A percentile compares a stretch with the other conserved stretches of the same genome.
Evolutionary conservation across 768 basidiomycete species (phyloP).

Genomic region (Fibroporia radiculosa): DNA sequence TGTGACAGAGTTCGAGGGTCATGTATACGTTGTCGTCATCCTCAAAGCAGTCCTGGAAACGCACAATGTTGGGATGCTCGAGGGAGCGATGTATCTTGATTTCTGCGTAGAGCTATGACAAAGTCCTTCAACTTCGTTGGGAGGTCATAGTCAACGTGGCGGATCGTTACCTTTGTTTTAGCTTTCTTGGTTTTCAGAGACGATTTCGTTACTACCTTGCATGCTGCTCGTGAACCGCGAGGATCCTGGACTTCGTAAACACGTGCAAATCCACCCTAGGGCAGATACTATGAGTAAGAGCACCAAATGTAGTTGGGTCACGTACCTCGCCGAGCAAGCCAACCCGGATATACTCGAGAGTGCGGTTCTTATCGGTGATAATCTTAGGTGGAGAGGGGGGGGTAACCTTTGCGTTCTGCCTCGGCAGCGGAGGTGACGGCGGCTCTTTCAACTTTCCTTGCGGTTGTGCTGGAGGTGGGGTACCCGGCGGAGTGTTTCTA

Average conservation of each 20-base stretch:
- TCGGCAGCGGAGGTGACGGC: constrained; percentile 58
- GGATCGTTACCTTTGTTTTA: constrained; percentile 78
- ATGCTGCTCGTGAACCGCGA: constrained; percentile 59
- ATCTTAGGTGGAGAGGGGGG: constrained; percentile 77
- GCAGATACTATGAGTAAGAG: not conserved
- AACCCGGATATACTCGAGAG: constrained; percentile 57
- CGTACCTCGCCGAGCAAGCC: constrained; percentile 87
- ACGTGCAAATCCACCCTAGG: constrained; percentile 85
- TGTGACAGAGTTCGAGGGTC: constrained; percentile 87
- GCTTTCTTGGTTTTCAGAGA: constrained; percentile 94
- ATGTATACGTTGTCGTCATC: constrained; percentile 96
- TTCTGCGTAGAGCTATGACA: constrained; percentile 83
- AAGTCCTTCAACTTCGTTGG: not conserved
- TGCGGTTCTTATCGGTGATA: constrained; percentile 56
- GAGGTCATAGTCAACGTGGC: not conserved
- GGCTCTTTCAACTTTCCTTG: constrained; percentile 10
- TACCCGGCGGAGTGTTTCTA: constrained; percentile 5
- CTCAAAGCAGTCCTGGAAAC: constrained; percentile 91
- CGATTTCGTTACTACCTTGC: constrained; percentile 92
- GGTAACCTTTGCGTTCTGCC: constrained; percentile 76
- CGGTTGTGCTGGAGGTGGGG: constrained; percentile 11
- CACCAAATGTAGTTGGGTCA: constrained; percentile 7
- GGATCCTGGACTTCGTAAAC: constrained; percentile 90
- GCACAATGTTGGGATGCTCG: constrained; percentile 87
- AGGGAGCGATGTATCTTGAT: constrained; percentile 96